These are phyloP conservation scores for Umbelopsis sp. DNA, from an alignment of 371 early-diverging fungal species.

Conservation along the genomic window DNA sequence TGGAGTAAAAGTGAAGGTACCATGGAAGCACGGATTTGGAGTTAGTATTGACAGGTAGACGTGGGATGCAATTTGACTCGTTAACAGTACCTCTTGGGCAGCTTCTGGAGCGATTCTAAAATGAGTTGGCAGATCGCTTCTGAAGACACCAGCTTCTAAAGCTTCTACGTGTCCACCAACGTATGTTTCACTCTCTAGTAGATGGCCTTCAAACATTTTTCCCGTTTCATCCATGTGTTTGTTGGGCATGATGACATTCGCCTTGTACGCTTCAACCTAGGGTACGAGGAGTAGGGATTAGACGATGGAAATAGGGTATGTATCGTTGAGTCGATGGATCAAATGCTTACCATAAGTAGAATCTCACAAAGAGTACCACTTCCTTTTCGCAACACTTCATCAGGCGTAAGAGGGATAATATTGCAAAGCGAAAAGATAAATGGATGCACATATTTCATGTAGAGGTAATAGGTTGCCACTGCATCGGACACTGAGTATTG, in stretches of 20 bases:
- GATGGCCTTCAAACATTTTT: slow-evolving; percentile 88
- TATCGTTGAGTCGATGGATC: background rate
- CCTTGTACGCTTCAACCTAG: slow-evolving; percentile 90
- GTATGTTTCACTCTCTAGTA: slow-evolving; percentile 96
- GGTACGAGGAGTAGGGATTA: background rate
- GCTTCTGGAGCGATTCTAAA: slow-evolving; percentile 85
- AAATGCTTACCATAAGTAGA: slow-evolving; percentile 86
- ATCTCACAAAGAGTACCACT: slow-evolving; percentile 99
- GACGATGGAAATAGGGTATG: background rate
- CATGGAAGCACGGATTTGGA: no score
- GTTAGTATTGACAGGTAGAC: background rate
- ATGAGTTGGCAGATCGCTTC: slow-evolving; percentile 93
- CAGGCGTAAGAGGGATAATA: slow-evolving; percentile 97
- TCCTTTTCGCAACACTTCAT: slow-evolving; percentile 97
- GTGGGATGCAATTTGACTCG: background rate
- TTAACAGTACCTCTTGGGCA: slow-evolving; percentile 59
- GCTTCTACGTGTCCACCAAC: slow-evolving; percentile 99
- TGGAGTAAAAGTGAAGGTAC: background rate
- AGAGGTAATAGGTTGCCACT: slow-evolving; percentile 99
- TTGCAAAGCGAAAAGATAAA: slow-evolving; percentile 99
- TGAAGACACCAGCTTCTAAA: slow-evolving; percentile 97
- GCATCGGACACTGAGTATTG: slow-evolving; percentile 99
- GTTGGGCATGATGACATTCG: slow-evolving; percentile 96
- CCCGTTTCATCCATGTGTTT: slow-evolving; percentile 83
- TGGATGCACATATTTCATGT: slow-evolving; percentile 99